Base-by-base conservation (phyloP, 2,329 filamentous ascomycete genomes). In the Penicillium janthinellum region DNA sequence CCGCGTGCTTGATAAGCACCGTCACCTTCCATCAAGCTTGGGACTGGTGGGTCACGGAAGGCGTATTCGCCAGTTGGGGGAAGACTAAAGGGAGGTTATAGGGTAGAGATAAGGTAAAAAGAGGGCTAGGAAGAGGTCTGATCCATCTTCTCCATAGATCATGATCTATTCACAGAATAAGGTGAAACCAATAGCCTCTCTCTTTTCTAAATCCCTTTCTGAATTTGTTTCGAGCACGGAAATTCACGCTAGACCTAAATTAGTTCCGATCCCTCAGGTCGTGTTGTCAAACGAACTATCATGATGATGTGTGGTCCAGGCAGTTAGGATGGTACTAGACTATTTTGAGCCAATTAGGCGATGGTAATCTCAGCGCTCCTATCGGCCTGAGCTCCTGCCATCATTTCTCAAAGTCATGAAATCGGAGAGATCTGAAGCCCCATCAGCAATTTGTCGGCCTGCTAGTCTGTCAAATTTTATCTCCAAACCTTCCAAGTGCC, bases 1-100 rank as follows among this genome's bases (percentile, higher is more conserved):
- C 53, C 45, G 50, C 15, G 54, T 60, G 61, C 61, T 63, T 63
- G 61, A 63, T 63, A 63, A 63, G 61, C 61, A 54, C 52, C 51
- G 28, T 47, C 14, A 22, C 35, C 44, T 20, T 14, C 14, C 25
- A 28, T 35, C 31, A 31, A 31, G 31, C 31, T 41, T 31, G 50
- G 41, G 25, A 28, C 51, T 11, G 38, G 45, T 50, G 17, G 44
- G 35, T 15, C 47, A 44, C 41, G 17, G 25, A 31, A 52, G 44
- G 7, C 12, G 8, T 35, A 31, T 8, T 31, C 1, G 7, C 31
- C 31, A 31, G 17, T 42, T 39, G 5, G 53, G 20, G 52, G 31
- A 34, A 39, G 49, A 49, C 22, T 11, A 12, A 20, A 28, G n/a
- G 12, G 31, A 49, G 28, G 28, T 11, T 20, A 49, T 49, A 49